Conservation (phyloP, 164 flowering plant species). For the Paratinospora sagittata region DNA sequence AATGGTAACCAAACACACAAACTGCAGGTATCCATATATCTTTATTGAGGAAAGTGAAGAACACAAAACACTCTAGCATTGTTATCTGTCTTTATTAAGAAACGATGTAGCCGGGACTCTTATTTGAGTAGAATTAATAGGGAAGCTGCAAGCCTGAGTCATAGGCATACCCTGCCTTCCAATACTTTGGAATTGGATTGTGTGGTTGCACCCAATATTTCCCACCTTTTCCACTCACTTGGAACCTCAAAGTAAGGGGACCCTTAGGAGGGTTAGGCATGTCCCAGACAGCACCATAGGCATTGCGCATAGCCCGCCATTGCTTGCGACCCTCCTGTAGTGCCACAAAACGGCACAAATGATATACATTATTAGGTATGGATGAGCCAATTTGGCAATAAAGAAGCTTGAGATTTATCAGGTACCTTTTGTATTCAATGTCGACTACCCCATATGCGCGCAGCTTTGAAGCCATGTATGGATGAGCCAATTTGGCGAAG, state of each 20-base stretch:
- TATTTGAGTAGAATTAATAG: no score
- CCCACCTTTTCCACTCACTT: conserved; percentile 33
- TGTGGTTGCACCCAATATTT: conserved; percentile 38
- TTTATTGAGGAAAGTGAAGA: no score
- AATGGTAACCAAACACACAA: no score
- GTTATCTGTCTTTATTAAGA: no score
- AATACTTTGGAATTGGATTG: conserved; percentile 43
- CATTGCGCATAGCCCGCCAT: conserved; percentile 68
- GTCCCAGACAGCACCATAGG: conserved; percentile 53
- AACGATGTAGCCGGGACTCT: no score
- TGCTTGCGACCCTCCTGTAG: conserved; percentile 51
- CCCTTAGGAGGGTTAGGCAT: conserved; percentile 39
- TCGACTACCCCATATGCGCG: conserved; percentile 66
- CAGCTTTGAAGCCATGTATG: conserved; percentile 32
- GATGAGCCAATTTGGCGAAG: conserved; percentile 44
- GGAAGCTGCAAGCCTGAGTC: conserved; percentile 48
- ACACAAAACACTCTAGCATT: no score
- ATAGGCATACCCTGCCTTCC: conserved; percentile 69
- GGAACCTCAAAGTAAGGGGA: conserved; percentile 42
- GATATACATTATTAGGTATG: not conserved
- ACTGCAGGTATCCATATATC: no score
- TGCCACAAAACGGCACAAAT: not conserved
- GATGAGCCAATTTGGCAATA: not conserved
- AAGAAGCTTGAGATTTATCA: not conserved
- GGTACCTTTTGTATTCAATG: conserved; percentile 47